A percentile compares a stretch with the other conserved stretches of the same genome.
Conservation (phyloP, 2,329 filamentous ascomycete genomes). For the Emmonsiellopsis sp. region DNA sequence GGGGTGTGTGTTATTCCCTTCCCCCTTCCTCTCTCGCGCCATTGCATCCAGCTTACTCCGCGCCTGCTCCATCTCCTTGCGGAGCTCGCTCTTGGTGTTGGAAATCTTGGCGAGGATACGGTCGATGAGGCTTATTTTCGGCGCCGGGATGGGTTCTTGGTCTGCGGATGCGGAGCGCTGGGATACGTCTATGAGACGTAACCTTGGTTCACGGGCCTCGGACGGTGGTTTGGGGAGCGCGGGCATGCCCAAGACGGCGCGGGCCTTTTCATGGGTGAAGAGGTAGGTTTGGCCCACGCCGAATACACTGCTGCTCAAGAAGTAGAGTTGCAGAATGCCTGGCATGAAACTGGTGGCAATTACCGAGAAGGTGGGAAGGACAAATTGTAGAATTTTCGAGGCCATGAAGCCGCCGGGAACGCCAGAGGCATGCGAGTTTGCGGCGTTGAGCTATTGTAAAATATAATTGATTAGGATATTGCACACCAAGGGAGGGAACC, state of each 20-base stretch:
- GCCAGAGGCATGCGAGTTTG: not conserved
- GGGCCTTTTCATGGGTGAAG: conserved; percentile 29
- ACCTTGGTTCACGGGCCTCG: not conserved
- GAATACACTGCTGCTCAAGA: conserved; percentile 37
- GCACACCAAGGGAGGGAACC: too few species aligned
- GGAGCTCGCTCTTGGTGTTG: conserved; percentile 15
- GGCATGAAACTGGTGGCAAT: conserved; percentile 47
- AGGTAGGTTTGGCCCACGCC: conserved; percentile 36
- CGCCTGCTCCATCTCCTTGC: conserved; percentile 12
- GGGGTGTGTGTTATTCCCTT: conserved; percentile 13
- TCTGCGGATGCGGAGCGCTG: conserved; percentile 9
- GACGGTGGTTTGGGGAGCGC: conserved; percentile 9
- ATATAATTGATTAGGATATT: too few species aligned
- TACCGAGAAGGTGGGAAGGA: conserved; percentile 45
- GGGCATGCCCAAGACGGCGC: conserved; percentile 19
- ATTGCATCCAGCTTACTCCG: conserved; percentile 6
- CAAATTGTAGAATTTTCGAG: conserved; percentile 25
- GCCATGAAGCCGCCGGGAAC: not conserved
- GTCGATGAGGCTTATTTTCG: conserved; percentile 24
- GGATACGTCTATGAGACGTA: not conserved
- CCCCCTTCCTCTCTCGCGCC: conserved; percentile 15
- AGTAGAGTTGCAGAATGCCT: conserved; percentile 53
- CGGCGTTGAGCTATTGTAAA: too few species aligned
- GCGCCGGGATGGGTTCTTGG: conserved; percentile 6
- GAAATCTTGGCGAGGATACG: conserved; percentile 25